Evolutionary conservation across 768 basidiomycete genomes (phyloP), one percentile per base, ranked within the genome.

Genomic region (Collybiopsis confluens): DNA sequence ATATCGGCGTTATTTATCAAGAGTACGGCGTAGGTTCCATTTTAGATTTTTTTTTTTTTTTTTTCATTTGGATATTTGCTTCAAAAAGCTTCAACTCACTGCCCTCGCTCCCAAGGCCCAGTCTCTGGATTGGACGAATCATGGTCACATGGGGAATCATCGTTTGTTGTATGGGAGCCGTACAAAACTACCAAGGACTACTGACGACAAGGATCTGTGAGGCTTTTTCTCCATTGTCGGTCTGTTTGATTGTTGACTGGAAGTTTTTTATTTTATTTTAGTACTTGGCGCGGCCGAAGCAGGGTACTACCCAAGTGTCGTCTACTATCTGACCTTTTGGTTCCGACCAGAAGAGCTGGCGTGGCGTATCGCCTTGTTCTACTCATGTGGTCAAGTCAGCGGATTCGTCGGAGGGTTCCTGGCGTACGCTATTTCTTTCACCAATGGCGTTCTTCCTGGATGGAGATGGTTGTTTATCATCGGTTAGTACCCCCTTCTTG

Each of bases 401-500:
- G 62, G 62, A 1, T 63, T 63, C 36, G 55, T 63, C 23, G 53
- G 62, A 45, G 62, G 62, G 8, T 63, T 63, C 35, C 54, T 63
- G 16, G 59, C 56, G 7, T 63, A 51, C 28, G 62, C 62, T 2
- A 55, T 63, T 43, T 61, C 60, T 4, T 63, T 57, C 21, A 53
- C 62, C 3, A 54, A 61, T 20, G 62, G 60, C 10, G 45, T 56
- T 0, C 48, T 59, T 23, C 40, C 56, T 43, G 59, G 58, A 36
- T 66, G 64, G 65, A 44, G 54, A 43, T 66, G 61, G 63, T 64
- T 66, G 24, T 74, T 74, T 61, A 70, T 74, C 60, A 65, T 71
- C 47, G 54, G 54, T 51, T 20, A 42, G 46, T 23, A 24, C 37
- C 27, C 11, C 18, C 15, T 70, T 33, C 13, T 33, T 40, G 38